Conservation (phyloP, 371 early-diverging fungal species). For the Apophysomyces ossiformis region DNA sequence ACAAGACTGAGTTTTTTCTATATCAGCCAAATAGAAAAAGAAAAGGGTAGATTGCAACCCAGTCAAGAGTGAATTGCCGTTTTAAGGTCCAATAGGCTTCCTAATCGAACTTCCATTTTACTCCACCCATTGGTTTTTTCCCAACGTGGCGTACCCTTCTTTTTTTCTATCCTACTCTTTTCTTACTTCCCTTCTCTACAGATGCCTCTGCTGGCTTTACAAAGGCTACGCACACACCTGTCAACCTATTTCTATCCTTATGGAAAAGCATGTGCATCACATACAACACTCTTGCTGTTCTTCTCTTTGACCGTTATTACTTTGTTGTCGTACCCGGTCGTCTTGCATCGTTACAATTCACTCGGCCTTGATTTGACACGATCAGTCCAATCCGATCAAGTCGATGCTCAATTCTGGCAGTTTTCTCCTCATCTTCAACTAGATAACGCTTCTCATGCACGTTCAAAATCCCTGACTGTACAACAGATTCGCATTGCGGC, state of each 20-base stretch:
- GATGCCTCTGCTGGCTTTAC: constrained; percentile 36
- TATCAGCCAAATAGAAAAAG: constrained; percentile 5
- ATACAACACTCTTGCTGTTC: constrained; percentile 52
- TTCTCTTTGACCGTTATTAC: constrained; percentile 54
- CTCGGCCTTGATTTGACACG: constrained; percentile 26
- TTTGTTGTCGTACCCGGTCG: constrained; percentile 57
- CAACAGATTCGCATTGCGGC: constrained; percentile 40
- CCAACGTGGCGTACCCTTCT: constrained; percentile 2
- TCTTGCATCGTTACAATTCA: constrained; percentile 36
- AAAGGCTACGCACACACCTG: constrained; percentile 13
- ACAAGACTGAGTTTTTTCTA: constrained; percentile 13
- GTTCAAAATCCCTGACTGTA: constrained; percentile 29
- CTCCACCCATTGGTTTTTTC: constrained; percentile 1
- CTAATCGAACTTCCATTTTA: constrained; percentile 6
- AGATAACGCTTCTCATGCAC: constrained; percentile 21
- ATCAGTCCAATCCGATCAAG: constrained; percentile 3
- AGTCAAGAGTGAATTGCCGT: constrained; percentile 4
- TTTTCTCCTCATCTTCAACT: constrained; percentile 31
- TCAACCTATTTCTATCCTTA: constrained; percentile 62
- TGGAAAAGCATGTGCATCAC: constrained; percentile 63
- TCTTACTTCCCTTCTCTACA: neutral
- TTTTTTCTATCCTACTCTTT: constrained; percentile 13
- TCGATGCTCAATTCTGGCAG: constrained; percentile 41
- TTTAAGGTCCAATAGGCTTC: constrained; percentile 1
- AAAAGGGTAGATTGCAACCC: constrained; percentile 13